A percentile compares a stretch with the other conserved stretches of the same genome.
Evolutionary conservation across 495 filamentous ascomycete genomes (phyloP).

Genomic region (Trichoderma gamsii): DNA sequence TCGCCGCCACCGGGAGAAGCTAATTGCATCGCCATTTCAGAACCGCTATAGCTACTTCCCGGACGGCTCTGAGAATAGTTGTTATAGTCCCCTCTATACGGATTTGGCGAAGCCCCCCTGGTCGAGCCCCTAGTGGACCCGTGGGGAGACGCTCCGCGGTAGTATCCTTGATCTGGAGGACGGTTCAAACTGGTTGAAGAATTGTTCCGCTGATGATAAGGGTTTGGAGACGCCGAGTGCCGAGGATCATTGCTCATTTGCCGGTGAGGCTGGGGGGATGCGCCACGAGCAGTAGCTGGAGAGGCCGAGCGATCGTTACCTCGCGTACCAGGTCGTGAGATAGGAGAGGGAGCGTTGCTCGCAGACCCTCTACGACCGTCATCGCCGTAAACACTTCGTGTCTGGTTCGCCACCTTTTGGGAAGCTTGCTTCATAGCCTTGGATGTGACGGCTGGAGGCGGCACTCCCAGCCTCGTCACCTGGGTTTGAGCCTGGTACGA

Average conservation of each 20-base stretch:
- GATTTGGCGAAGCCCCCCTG: conserved; percentile 53
- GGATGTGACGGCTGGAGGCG: conserved; percentile 85
- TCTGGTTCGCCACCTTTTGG: conserved; percentile 77
- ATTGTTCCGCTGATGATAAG: conserved; percentile 35
- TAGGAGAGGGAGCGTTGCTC: conserved; percentile 22
- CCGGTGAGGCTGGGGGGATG: conserved; percentile 43
- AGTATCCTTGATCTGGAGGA: conserved; percentile 53
- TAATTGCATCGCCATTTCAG: conserved; percentile 76
- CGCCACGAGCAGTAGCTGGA: conserved; percentile 44
- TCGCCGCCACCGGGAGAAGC: conserved; percentile 45
- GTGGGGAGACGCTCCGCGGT: conserved; percentile 50
- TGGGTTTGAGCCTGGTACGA: conserved; percentile 73
- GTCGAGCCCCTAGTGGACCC: conserved; percentile 45
- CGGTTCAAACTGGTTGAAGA: conserved; percentile 27
- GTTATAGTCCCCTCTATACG: conserved; percentile 38
- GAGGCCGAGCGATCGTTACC: conserved; percentile 45
- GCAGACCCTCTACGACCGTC: conserved; percentile 45
- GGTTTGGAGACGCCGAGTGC: conserved; percentile 46
- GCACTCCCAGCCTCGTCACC: conserved; percentile 64
- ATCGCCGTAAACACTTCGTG: conserved; percentile 64
- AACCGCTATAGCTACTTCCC: conserved; percentile 48
- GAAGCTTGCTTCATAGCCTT: conserved; percentile 91
- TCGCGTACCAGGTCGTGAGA: conserved; percentile 40
- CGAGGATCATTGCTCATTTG: conserved; percentile 32
- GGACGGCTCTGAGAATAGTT: conserved; percentile 44